These are phyloP conservation scores for Tirmania nivea DNA, from an alignment of 495 filamentous ascomycete genomes.

Conservation along the genomic window DNA sequence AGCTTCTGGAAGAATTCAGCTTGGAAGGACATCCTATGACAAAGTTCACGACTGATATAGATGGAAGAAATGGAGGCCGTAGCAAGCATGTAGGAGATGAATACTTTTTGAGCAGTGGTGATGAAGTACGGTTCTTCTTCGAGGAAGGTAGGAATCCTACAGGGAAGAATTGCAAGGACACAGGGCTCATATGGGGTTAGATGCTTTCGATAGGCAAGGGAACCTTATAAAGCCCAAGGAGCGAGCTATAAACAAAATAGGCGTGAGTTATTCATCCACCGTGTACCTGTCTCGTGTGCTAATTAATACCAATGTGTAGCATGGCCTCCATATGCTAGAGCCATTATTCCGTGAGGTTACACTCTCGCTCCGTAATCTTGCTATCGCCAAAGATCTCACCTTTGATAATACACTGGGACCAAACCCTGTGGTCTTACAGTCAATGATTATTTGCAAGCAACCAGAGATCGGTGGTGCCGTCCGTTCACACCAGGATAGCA, in stretches of 20 bases:
- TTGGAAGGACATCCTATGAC: conserved; percentile 75
- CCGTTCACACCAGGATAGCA: conserved; percentile 69
- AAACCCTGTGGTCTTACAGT: conserved; percentile 52
- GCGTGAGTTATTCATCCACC: conserved; percentile 13
- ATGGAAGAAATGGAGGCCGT: conserved; percentile 23
- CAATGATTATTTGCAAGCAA: conserved; percentile 97
- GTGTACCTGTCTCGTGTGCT: not conserved
- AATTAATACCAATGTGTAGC: conserved; percentile 14
- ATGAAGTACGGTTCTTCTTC: conserved; percentile 94
- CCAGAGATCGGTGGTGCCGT: conserved; percentile 84
- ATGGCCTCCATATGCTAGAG: conserved; percentile 60
- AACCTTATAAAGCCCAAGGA: conserved; percentile 51
- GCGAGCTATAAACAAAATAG: conserved; percentile 86
- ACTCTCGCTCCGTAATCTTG: conserved; percentile 28
- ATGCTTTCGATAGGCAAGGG: conserved; percentile 40
- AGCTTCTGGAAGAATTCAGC: conserved; percentile 51
- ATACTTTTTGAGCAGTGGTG: conserved; percentile 74
- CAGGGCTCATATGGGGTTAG: conserved; percentile 14
- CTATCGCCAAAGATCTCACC: conserved; percentile 46
- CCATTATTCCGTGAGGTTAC: conserved; percentile 45
- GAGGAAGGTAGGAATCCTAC: conserved; percentile 38
- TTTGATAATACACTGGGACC: conserved; percentile 32
- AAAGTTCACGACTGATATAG: conserved; percentile 54
- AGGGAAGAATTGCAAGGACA: not conserved
- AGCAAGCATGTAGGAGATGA: conserved; percentile 64